These are phyloP conservation scores for Colletotrichum kahawae DNA, from an alignment of 2,329 filamentous ascomycete species.

Conservation along the genomic window DNA sequence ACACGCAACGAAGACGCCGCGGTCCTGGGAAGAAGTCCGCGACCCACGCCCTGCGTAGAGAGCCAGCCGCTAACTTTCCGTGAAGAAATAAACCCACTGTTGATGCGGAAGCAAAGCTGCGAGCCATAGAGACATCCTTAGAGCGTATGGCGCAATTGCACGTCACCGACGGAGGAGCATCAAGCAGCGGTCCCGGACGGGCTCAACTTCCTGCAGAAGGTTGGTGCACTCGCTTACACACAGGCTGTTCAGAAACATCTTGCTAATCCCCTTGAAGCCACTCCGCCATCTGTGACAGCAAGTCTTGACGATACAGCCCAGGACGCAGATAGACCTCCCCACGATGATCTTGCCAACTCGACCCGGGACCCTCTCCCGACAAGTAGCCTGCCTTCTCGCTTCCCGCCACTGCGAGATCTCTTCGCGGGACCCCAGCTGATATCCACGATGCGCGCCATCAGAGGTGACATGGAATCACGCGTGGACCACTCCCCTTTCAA, in stretches of 20 bases:
- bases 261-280: not conserved
- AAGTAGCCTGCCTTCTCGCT: not conserved
- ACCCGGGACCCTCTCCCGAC: not conserved
- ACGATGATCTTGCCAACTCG: not conserved
- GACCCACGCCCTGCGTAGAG: too few relatives aligned
- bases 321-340: not conserved
- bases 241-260: not conserved
- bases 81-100: not conserved
- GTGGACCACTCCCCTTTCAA: not conserved
- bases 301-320: not conserved
- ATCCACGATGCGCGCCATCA: not conserved
- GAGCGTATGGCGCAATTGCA: not conserved
- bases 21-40: conserved; percentile 17
- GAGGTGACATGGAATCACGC: not conserved
- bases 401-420: not conserved
- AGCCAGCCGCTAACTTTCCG: not conserved
- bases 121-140: not conserved
- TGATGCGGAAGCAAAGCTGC: not conserved
- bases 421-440: not conserved
- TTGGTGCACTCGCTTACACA: not conserved
- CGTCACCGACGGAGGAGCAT: not conserved
- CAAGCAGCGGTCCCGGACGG: not conserved
- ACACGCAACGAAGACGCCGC: conserved; percentile 7
- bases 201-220: not conserved
- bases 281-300: not conserved